Evolutionary conservation across 192 early-diverging fungal species (phyloP).

Genomic region (Oehlia diaphana): DNA sequence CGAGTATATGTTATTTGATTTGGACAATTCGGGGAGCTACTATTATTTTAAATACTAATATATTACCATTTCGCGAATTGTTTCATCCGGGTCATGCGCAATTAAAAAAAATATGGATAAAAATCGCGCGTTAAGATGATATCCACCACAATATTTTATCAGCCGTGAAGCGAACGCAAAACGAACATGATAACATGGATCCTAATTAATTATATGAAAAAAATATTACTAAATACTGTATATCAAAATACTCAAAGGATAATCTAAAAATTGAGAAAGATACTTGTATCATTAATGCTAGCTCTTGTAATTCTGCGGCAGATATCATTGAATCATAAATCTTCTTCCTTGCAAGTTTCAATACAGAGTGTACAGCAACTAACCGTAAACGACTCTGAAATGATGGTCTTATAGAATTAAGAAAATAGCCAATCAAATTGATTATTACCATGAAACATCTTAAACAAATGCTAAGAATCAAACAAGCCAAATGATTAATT

Average conservation of each 20-base stretch:
- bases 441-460: background rate
- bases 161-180: slow-evolving; percentile 68
- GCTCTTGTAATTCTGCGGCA: slow-evolving; percentile 51
- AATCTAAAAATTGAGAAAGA: background rate
- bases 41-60: slow-evolving; percentile 38
- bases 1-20: background rate
- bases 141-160: slow-evolving; percentile 62
- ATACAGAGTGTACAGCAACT: slow-evolving; percentile 60
- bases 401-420: slow-evolving; percentile 35
- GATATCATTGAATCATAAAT: slow-evolving; percentile 56
- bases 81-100: slow-evolving; percentile 83
- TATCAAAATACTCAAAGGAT: background rate
- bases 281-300: slow-evolving; percentile 68
- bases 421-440: background rate
- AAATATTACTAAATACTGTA: background rate
- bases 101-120: slow-evolving; percentile 71
- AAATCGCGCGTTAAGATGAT: slow-evolving; percentile 69
- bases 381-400: slow-evolving; percentile 67
- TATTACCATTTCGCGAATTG: slow-evolving; percentile 62
- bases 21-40: background rate
- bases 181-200: slow-evolving; percentile 81
- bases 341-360: slow-evolving; percentile 58
- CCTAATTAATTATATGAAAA: slow-evolving; percentile 47
- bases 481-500: slow-evolving; percentile 17
- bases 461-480: no score